Base-by-base conservation (phyloP, 306 rosid genomes). In the Prunus salicina region DNA sequence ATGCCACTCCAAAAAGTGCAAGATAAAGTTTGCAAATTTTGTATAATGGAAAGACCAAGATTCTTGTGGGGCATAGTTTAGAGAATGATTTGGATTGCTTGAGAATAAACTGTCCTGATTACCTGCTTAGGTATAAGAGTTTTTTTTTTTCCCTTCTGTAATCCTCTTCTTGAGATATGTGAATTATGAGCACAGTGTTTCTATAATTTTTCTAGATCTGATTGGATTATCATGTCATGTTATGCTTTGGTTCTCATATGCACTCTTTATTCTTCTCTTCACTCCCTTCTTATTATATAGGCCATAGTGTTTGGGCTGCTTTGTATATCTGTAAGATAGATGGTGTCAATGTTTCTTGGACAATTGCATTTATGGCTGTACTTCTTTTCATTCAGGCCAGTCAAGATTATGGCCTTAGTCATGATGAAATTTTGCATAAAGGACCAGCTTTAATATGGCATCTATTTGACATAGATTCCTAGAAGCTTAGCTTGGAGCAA, bases 41-140 rank as follows among this genome's bases (percentile, higher is more conserved):
- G 83, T 77, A 88, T 78, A 84, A 87, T 86, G 97, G 88, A 71
- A 89, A 83, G 82, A 88, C 96, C 74, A 89, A 81, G 77, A 89
- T 93, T 86, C 93, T 93, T 78, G 93, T 93, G 79, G 97, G 98
- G 84, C 97, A 89, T 86, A 84, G 61, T 74, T 77, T 93, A 78
- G 93, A 78, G 68, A 85, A 86, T 77, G 97, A 93, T 84, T 84
- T 93, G 57, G 89, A 88, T 78, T 91, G 93, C 86, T 82, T 93
- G 84, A 79, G 67, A 57, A 78, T 93, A 82, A 79, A 56, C 79
- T 90, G 89, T 81, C 94, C 96, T 18, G 80, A 87, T 80, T 91
- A 89, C 80, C 71, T 91, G 85, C 73, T 88, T 76, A 89, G 98
- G 98, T 93, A 85, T 78, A 61, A 53, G 50, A 53, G 62, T 30